Evolutionary conservation across 805 yeast species (phyloP).

Genomic region (Ogataea corticis): DNA sequence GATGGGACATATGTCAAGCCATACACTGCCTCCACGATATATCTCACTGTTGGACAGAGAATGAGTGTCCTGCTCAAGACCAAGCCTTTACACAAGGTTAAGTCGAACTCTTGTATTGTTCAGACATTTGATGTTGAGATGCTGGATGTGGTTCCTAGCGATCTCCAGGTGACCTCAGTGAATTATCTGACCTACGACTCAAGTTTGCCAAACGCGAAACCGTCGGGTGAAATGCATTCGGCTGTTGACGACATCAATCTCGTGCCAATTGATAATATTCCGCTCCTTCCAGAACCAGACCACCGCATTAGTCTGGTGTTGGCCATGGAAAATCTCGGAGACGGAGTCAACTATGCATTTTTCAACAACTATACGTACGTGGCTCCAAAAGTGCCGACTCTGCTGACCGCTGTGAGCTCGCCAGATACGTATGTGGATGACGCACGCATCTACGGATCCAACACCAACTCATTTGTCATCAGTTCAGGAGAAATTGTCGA

Average conservation of each 20-base stretch:
- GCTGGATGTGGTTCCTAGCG: constrained; percentile 69
- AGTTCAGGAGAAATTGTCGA: constrained; percentile 67
- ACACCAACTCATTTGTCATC: constrained; percentile 63
- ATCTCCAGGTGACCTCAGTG: constrained; percentile 53
- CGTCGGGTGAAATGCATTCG: constrained; percentile 22
- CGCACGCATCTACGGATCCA: constrained; percentile 69
- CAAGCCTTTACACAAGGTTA: constrained; percentile 35
- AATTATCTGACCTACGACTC: constrained; percentile 55
- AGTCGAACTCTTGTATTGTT: constrained; percentile 57
- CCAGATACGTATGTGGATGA: constrained; percentile 55
- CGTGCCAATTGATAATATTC: constrained; percentile 39
- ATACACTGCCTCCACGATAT: constrained; percentile 51
- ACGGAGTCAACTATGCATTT: constrained; percentile 76
- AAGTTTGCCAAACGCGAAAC: constrained; percentile 23
- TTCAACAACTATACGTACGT: constrained; percentile 67
- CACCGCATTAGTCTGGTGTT: constrained; percentile 58
- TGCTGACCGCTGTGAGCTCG: constrained; percentile 60
- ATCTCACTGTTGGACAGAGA: constrained; percentile 81
- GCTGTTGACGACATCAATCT: constrained; percentile 50
- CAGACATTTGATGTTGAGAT: constrained; percentile 61
- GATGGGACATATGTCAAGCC: constrained; percentile 74
- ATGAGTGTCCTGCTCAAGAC: constrained; percentile 67
- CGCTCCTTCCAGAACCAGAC: constrained; percentile 60
- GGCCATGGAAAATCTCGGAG: constrained; percentile 66
- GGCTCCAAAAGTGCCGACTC: constrained; percentile 70